phyloP scores from a whole-genome alignment of 2,329 filamentous ascomycete genomes.

The Laburnicola sp. region DNA sequence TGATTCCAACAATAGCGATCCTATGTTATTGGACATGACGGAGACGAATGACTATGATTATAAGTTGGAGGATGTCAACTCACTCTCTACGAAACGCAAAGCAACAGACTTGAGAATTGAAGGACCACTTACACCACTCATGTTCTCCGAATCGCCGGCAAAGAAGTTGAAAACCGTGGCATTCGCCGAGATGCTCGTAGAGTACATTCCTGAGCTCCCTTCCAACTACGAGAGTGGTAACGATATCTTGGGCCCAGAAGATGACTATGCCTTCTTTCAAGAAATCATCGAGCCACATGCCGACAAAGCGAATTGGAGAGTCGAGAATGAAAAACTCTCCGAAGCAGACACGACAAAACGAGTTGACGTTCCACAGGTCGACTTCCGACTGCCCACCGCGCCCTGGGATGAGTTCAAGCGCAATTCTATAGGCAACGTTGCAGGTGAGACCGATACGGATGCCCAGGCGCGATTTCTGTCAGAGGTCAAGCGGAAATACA shows the following conservation, averaged over 20 bases:
- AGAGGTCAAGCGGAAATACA: slow-evolving; percentile 38
- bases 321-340: slow-evolving; percentile 52
- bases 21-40: slow-evolving; percentile 36
- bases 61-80: slow-evolving; percentile 19
- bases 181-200: slow-evolving; percentile 41
- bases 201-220: slow-evolving; percentile 39
- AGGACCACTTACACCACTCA: slow-evolving; percentile 50
- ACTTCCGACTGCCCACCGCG: slow-evolving; percentile 46
- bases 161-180: slow-evolving; percentile 49
- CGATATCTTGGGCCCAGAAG: slow-evolving; percentile 23
- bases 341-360: slow-evolving; percentile 54
- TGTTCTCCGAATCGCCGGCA: slow-evolving; percentile 39
- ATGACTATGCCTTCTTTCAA: slow-evolving; percentile 40
- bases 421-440: slow-evolving; percentile 9
- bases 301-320: slow-evolving; percentile 36
- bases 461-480: slow-evolving; percentile 38
- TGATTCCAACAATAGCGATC: slow-evolving; percentile 36
- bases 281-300: slow-evolving; percentile 44
- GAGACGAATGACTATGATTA: slow-evolving; percentile 27
- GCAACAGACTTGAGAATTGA: slow-evolving; percentile 50
- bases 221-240: slow-evolving; percentile 24
- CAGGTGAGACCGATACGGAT: slow-evolving; percentile 29
- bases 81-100: slow-evolving; percentile 35
- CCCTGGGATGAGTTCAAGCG: slow-evolving; percentile 52
- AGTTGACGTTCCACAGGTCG: slow-evolving; percentile 54